A percentile compares a stretch with the other conserved stretches of the same genome.
Conservation (phyloP, 345 rosid genomes). For the Eucalyptus fibrosa region DNA sequence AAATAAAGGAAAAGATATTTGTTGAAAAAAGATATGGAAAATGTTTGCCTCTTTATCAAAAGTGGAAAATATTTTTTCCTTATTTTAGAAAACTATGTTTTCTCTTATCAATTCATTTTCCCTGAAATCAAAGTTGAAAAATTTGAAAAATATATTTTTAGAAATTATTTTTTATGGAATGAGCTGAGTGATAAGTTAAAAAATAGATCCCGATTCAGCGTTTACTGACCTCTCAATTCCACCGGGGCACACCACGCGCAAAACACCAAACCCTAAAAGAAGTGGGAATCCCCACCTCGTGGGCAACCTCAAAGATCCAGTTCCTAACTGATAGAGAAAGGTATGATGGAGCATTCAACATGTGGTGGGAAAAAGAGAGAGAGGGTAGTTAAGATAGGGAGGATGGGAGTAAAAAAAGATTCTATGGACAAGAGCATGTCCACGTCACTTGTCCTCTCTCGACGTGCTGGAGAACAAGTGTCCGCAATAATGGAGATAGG, state of each 20-base stretch:
- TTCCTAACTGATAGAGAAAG: not conserved
- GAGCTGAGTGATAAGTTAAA: no score
- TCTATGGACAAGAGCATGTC: not conserved
- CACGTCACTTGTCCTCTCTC: not conserved
- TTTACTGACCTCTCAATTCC: not conserved
- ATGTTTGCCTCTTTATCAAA: no score
- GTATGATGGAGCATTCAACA: not conserved
- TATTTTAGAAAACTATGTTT: no score
- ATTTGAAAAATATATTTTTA: no score
- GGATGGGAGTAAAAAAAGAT: not conserved
- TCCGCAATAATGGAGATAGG: not conserved
- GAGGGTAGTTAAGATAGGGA: not conserved
- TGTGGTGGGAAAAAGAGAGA: not conserved
- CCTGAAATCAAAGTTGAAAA: fast-evolving
- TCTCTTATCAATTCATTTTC: no score
- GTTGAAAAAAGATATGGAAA: no score
- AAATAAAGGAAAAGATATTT: no score
- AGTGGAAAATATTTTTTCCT: no score
- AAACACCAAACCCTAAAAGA: not conserved
- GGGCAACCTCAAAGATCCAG: not conserved
- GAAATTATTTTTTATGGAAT: no score
- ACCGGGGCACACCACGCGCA: not conserved
- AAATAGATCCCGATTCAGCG: not conserved
- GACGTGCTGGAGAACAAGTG: not conserved
- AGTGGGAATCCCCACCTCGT: not conserved